A percentile compares a stretch with the other conserved stretches of the same genome.
Conservation (phyloP, 805 yeast genomes). For the Kuraishia floccosa region DNA sequence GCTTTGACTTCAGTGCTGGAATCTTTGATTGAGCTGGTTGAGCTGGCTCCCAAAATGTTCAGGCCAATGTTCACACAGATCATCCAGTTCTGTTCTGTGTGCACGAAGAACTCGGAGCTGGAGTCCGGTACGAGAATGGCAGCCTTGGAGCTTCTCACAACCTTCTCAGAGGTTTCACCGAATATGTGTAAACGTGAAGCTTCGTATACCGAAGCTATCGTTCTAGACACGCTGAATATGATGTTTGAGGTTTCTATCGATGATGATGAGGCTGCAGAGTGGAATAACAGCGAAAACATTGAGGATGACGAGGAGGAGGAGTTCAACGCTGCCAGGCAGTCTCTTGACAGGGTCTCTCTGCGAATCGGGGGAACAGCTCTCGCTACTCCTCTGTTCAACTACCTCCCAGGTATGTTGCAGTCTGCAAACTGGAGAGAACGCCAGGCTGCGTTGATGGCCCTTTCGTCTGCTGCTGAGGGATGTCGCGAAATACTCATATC, state of each 20-base stretch:
- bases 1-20: slow-evolving; percentile 85
- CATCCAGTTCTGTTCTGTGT: slow-evolving; percentile 74
- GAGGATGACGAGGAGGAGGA: slow-evolving; percentile 78
- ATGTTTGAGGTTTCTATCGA: slow-evolving; percentile 88
- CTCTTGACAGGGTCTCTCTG: slow-evolving; percentile 85
- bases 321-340: slow-evolving; percentile 86
- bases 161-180: slow-evolving; percentile 90
- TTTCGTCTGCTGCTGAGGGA: slow-evolving; percentile 96
- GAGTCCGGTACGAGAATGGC: slow-evolving; percentile 75
- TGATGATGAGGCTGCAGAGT: slow-evolving; percentile 84
- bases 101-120: slow-evolving; percentile 69
- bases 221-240: slow-evolving; percentile 65
- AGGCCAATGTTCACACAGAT: slow-evolving; percentile 84
- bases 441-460: slow-evolving; percentile 94
- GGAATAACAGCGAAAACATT: slow-evolving; percentile 68
- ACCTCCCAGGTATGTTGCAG: slow-evolving; percentile 71
- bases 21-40: slow-evolving; percentile 80
- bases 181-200: slow-evolving; percentile 83
- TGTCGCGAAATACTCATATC: slow-evolving; percentile 79
- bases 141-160: slow-evolving; percentile 79
- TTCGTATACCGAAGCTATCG: slow-evolving; percentile 59
- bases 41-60: slow-evolving; percentile 90
- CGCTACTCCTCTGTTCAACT: slow-evolving; percentile 80
- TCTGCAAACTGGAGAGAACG: slow-evolving; percentile 86
- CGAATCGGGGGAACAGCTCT: slow-evolving; percentile 74